These are phyloP conservation scores for Dacryopinax spathularia DNA, from an alignment of 768 basidiomycete genomes.

Conservation along the genomic window DNA sequence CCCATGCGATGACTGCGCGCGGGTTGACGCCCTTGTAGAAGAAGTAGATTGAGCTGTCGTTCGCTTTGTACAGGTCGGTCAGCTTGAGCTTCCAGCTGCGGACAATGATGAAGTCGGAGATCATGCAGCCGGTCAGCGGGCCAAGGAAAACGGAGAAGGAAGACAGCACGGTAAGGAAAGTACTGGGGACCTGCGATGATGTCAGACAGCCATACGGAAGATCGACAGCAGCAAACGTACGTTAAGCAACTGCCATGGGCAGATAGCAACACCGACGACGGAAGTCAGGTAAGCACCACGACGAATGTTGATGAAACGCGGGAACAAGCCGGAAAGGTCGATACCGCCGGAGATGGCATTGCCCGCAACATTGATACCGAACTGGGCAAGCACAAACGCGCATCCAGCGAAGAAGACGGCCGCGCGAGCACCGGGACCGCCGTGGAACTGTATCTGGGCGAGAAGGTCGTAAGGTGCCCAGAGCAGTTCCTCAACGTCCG, in stretches of 20 bases:
- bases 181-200: background rate
- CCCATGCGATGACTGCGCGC: constrained; percentile 17
- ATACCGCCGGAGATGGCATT: constrained; percentile 16
- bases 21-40: constrained; percentile 18
- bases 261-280: constrained; percentile 5
- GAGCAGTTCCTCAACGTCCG: constrained; percentile 14
- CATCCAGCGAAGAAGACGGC: constrained; percentile 21
- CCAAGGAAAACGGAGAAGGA: constrained; percentile 8
- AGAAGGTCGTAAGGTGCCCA: constrained; percentile 17
- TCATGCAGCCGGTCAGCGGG: constrained; percentile 3
- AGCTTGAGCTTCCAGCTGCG: constrained; percentile 11
- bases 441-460: constrained; percentile 13
- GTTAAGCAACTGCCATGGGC: constrained; percentile 7
- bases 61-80: constrained; percentile 16
- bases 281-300: constrained; percentile 4
- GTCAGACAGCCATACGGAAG: background rate
- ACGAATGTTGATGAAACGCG: constrained; percentile 2
- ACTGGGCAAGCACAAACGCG: constrained; percentile 17
- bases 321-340: constrained; percentile 4
- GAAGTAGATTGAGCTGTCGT: constrained; percentile 13
- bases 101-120: constrained; percentile 12
- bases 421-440: constrained; percentile 17
- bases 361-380: constrained; percentile 19
- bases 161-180: constrained; percentile 6
- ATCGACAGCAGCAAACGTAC: background rate